A percentile compares a stretch with the other conserved stretches of the same genome.
These are phyloP conservation scores for Arthonia radiata DNA, from an alignment of 495 filamentous ascomycete genomes.

Conservation along the genomic window DNA sequence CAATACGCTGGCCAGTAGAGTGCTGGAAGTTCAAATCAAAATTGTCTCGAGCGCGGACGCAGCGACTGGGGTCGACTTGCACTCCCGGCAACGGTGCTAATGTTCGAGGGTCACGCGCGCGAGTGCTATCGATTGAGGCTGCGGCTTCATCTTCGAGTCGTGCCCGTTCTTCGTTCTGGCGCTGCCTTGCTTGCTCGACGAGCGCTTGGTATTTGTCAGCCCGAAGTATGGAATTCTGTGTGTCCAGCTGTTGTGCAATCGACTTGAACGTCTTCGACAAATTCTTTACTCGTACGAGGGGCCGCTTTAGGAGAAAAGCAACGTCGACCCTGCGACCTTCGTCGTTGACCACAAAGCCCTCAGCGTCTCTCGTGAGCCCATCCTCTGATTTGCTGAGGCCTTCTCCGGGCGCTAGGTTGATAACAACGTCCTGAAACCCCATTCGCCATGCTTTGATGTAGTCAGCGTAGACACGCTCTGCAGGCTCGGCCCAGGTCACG, in stretches of 20 bases:
- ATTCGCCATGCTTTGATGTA: slow-evolving; percentile 81
- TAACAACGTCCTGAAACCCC: slow-evolving; percentile 85
- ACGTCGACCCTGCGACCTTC: slow-evolving; percentile 86
- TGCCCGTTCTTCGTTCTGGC: slow-evolving; percentile 63
- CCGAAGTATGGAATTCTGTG: slow-evolving; percentile 30
- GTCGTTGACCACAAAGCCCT: slow-evolving; percentile 51
- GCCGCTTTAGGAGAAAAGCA: slow-evolving; percentile 72
- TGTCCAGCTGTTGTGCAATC: slow-evolving; percentile 25
- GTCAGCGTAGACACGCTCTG: slow-evolving; percentile 55
- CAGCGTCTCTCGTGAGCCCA: slow-evolving; percentile 41
- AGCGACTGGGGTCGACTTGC: slow-evolving; percentile 41
- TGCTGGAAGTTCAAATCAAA: slow-evolving; percentile 72
- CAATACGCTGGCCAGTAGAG: slow-evolving; percentile 68
- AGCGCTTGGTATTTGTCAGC: slow-evolving; percentile 38
- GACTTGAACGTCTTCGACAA: slow-evolving; percentile 64
- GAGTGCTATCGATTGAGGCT: slow-evolving; percentile 51
- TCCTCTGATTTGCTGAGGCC: slow-evolving; percentile 31
- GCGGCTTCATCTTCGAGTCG: slow-evolving; percentile 81
- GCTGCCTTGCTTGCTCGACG: slow-evolving; percentile 47
- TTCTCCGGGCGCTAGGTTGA: slow-evolving; percentile 77
- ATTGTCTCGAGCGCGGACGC: slow-evolving; percentile 67
- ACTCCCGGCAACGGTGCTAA: slow-evolving; percentile 43
- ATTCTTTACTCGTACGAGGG: slow-evolving; percentile 70
- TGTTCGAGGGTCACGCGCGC: slow-evolving; percentile 52
- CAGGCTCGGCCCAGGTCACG: slow-evolving; percentile 54